Percentiles rank a stretch among this genome's conserved stretches.
phyloP scores from a whole-genome alignment of 2,329 filamentous ascomycete species.

The Fusarium beomiforme region DNA sequence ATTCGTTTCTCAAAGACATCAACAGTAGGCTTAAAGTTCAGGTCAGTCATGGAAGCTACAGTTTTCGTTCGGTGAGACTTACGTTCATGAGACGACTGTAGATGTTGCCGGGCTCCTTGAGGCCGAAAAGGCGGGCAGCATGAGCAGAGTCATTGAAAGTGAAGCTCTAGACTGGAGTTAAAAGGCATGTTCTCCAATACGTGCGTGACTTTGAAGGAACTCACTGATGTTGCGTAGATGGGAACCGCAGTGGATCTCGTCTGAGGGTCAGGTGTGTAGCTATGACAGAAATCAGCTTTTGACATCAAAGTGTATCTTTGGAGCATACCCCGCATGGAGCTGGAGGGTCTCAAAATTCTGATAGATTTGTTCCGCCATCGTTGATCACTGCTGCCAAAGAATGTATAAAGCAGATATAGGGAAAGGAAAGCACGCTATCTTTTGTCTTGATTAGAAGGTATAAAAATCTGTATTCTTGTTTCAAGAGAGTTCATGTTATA shows the following conservation, averaged over 20 bases:
- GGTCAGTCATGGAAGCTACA: background rate
- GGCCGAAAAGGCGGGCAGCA: conserved; percentile 91
- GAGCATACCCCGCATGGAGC: conserved; percentile 80
- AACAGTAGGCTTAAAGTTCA: conserved; percentile 75
- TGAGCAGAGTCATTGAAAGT: conserved; percentile 97
- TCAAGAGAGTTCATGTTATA: too few relatives aligned
- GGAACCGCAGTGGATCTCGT: conserved; percentile 92
- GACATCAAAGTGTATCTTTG: background rate
- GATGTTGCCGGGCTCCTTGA: conserved; percentile 97
- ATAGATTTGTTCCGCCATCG: background rate
- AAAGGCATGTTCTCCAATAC: background rate
- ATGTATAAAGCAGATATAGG: background rate
- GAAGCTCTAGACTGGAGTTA: conserved; percentile 70
- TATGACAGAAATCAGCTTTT: conserved; percentile 19
- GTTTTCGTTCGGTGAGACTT: conserved; percentile 43
- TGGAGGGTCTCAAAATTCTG: conserved; percentile 84
- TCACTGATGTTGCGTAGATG: conserved; percentile 87
- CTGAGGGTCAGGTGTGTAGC: conserved; percentile 64
- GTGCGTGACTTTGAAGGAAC: background rate
- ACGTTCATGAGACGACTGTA: conserved; percentile 97
- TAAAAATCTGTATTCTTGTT: too few relatives aligned
- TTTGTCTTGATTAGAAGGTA: background rate
- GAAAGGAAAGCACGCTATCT: background rate
- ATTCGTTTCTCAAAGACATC: conserved; percentile 97
- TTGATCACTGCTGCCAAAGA: background rate